Evolutionary conservation across 2,329 filamentous ascomycete species (phyloP), one percentile per base, ranked within the genome.

Genomic region (Gaeumannomyces tritici): DNA sequence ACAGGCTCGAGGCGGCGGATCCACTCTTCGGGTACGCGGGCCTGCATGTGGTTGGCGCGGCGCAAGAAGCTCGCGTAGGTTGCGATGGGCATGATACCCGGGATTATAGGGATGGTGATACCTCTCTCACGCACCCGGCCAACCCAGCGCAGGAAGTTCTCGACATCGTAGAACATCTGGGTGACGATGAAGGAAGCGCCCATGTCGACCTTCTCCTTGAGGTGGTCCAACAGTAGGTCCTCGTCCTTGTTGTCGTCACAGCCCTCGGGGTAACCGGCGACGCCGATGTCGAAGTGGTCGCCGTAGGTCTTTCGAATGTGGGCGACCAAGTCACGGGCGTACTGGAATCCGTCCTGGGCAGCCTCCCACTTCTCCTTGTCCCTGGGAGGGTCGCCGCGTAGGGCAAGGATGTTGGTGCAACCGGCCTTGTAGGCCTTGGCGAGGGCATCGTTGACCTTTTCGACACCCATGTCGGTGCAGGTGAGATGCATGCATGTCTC

Each of bases 401-500:
- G 83, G 9, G 95, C 95, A 54, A 99, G 81, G 67, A 99, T 99
- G 75, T 99, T 99, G 65, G 93, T 96, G 80, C 95, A 99, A 64
- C 95, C 95, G 47, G 93, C 87, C 73, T 93, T 92, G 80, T 97
- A 96, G 15, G 95, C 95, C 68, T 88, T 89, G 69, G 87, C 84
- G 62, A 99, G 83, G 7, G 95, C 95, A 62, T 90, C 86, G 70
- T 98, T 92, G 71, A 99, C 89, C 76, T 93, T 96, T 61, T 91
- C 89, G 68, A 87, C 85, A 64, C 91, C 92, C 95, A 99, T 99
- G 75, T 98, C 95, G 62, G 95, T 99, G 76, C 95, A 99, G 3
- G 95, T 99, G 70, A 99, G 80, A 74, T 99, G 95, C 95, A 99
- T 99, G 77, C 93, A 98, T 9, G 95, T 98, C 79, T 99, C 95